Percentiles rank a stretch among this genome's conserved stretches.
Evolutionary conservation across 78 protist genomes (phyloP).

Genomic region (Dictyostelium firmibasis): DNA sequence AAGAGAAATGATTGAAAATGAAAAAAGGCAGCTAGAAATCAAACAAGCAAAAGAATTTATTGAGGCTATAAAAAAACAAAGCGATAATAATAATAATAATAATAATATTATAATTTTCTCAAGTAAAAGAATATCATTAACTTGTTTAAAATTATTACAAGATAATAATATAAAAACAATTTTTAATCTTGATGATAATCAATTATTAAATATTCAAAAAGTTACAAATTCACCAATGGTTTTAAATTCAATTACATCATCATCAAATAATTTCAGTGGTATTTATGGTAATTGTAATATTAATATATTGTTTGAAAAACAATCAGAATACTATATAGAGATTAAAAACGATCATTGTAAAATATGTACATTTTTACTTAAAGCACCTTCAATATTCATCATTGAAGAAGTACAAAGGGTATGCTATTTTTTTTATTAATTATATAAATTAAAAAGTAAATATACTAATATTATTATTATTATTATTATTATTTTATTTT

Average conservation of each 20-base stretch:
- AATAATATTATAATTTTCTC: slow-evolving; percentile 11
- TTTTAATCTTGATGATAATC: not conserved
- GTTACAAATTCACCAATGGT: not conserved
- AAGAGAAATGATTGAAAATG: slow-evolving; percentile 13
- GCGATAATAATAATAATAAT: no score
- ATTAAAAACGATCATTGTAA: not conserved
- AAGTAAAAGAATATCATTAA: slow-evolving; percentile 23
- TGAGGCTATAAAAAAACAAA: not conserved
- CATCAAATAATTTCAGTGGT: not conserved
- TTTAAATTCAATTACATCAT: not conserved
- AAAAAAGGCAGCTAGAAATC: slow-evolving; percentile 1
- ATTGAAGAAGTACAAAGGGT: slow-evolving; percentile 61
- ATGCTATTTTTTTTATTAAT: not conserved
- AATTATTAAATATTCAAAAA: not conserved
- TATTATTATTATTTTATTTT: not conserved
- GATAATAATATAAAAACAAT: not conserved
- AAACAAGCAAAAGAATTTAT: not conserved
- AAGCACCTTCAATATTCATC: slow-evolving; percentile 41
- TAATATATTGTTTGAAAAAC: slow-evolving; percentile 4
- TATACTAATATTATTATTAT: not conserved
- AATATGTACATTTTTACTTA: slow-evolving; percentile 21
- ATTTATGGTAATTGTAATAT: not conserved
- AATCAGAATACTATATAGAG: slow-evolving; percentile 35
- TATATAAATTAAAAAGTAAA: no score
- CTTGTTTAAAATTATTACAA: not conserved